Evolutionary conservation across 2,329 filamentous ascomycete genomes (phyloP), one percentile per base, ranked within the genome.

Genomic region (Colletotrichum liriopes): DNA sequence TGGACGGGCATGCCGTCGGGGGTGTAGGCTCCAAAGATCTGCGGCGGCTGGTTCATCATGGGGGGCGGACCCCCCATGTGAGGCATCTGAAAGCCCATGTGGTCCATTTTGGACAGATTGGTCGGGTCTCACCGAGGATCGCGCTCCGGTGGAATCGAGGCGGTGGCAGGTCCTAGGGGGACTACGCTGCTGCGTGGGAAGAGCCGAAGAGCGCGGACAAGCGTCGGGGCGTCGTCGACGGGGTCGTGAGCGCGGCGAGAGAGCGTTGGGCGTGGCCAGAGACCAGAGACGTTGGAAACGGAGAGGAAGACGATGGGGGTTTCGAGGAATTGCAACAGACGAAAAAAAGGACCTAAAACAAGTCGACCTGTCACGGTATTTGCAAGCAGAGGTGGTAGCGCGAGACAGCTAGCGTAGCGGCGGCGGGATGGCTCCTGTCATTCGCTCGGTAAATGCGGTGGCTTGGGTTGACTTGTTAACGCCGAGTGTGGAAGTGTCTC

Each of bases 11-110:
- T 83, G 59, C 88, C 88, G 78, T 93, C 91, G 55, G 86, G 82
- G 55, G 84, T 81, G 77, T 92, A 93, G 65, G 84, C 84, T 68
- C 91, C 90, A 77, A 93, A 94, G 66, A 94, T 90, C 79, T 93
- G 91, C 39, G 91, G 90, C 73, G 91, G 89, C 75, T 90, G 91
- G 79, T 90, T 90, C 84, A 92, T 88, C 77, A 93, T 83, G 67
- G 88, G 86, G 75, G 89, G 88, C 76, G 86, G 84, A 49, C 74
- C 74, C 68, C 79, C 81, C 83, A 89, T 88, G 75, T 84, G 82
- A 69, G 88, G 87, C 80, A 92, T 88, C 77, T 90, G 88, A 78
- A 90, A 91, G 78, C 84, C 83, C 78, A 90, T 86, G 74, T 85
- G 87, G 76, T 90, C 85, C 86, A 88, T 88, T 62, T 73, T 75